These are phyloP conservation scores for Rutidosis leptorrhynchoides DNA, from an alignment of 129 eudicot genomes.

Conservation along the genomic window DNA sequence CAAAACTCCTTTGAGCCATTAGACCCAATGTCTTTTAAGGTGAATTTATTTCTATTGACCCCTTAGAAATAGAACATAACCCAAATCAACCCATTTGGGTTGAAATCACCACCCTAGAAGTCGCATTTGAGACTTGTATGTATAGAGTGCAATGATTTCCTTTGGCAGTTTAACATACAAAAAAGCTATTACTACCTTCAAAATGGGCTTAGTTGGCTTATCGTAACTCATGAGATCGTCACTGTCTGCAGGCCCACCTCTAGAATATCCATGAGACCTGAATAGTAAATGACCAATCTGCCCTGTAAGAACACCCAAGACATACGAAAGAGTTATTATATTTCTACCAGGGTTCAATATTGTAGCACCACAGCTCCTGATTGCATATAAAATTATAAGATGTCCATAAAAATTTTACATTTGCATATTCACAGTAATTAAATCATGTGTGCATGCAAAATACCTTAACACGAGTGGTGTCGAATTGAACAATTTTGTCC, in stretches of 20 bases:
- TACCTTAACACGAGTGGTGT: constrained; percentile 95
- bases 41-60: not conserved
- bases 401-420: not conserved
- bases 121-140: not conserved
- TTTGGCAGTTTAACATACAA: not conserved
- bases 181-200: constrained; percentile 58
- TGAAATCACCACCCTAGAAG: not conserved
- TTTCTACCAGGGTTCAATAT: constrained; percentile 76
- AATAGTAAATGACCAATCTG: constrained; percentile 89
- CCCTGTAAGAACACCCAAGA: constrained; percentile 92
- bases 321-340: constrained; percentile 68
- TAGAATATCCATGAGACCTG: constrained; percentile 95
- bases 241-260: constrained; percentile 86
- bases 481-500: too few species aligned
- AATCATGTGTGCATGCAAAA: constrained; percentile 2
- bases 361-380: constrained; percentile 67
- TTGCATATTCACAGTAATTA: constrained; percentile 13
- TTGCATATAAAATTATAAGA: constrained; percentile 46
- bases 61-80: not conserved
- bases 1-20: not conserved
- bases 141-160: not conserved
- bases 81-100: not conserved
- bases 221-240: constrained; percentile 95
- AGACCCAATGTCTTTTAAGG: not conserved
- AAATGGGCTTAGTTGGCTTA: constrained; percentile 84